These are phyloP conservation scores for Testicularia cyperi DNA, from an alignment of 1,284 basidiomycete species.

Conservation along the genomic window DNA sequence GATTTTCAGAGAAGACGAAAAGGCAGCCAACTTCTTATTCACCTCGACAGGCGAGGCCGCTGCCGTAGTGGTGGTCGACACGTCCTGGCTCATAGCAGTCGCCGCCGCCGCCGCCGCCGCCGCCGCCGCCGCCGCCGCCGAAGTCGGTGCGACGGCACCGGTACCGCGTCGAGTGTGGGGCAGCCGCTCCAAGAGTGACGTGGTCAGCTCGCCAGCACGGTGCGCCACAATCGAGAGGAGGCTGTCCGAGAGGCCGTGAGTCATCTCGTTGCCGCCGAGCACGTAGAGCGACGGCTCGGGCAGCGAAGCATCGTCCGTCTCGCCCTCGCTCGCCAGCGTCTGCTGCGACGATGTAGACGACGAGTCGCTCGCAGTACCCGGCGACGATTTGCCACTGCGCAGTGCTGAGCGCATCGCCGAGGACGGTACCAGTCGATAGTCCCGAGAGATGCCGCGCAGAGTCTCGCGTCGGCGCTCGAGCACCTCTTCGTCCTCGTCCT, in stretches of 20 bases:
- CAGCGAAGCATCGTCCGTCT: not conserved
- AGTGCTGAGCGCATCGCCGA: constrained; percentile 5
- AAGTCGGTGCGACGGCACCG: too few relatives aligned
- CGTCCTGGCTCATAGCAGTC: too few relatives aligned
- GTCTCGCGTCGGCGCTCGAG: constrained; percentile 30
- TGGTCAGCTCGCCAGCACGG: constrained; percentile 51
- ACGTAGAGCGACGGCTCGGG: constrained; percentile 45
- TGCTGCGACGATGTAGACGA: constrained; percentile 30
- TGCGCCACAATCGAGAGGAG: constrained; percentile 53
- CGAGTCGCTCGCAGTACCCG: constrained; percentile 19
- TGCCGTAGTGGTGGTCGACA: constrained; percentile 1
- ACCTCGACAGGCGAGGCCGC: constrained; percentile 1
- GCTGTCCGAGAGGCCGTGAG: constrained; percentile 55
- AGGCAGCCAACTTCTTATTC: constrained; percentile 9
- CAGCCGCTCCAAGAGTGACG: constrained; percentile 30
- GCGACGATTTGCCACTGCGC: constrained; percentile 22
- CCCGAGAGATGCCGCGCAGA: constrained; percentile 54
- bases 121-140: too few relatives aligned
- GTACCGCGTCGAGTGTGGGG: constrained; percentile 4
- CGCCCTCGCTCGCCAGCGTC: constrained; percentile 17
- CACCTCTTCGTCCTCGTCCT: constrained; percentile 41
- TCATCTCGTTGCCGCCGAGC: constrained; percentile 56
- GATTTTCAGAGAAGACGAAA: constrained; percentile 1
- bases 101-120: too few relatives aligned
- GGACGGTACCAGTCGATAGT: constrained; percentile 51